phyloP scores from a whole-genome alignment of 2,329 filamentous ascomycete species.

The Acrocalymma vagum region DNA sequence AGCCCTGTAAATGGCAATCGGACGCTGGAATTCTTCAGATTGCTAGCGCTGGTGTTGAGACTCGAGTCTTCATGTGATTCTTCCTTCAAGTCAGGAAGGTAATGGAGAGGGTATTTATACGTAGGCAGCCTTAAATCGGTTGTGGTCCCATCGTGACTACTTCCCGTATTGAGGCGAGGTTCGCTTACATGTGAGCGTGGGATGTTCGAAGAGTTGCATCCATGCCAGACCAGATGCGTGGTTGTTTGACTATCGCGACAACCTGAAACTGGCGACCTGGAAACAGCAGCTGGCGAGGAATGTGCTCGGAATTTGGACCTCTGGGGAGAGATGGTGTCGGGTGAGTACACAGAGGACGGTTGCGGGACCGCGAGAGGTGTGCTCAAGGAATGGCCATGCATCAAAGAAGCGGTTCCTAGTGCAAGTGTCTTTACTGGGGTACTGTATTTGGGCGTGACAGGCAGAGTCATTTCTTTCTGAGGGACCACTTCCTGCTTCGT shows the following conservation, averaged over 20 bases:
- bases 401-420: constrained; percentile 3
- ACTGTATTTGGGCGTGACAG: constrained; percentile 5
- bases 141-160: constrained; percentile 37
- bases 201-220: constrained; percentile 18
- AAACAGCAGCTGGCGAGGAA: constrained; percentile 19
- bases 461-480: constrained; percentile 4
- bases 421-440: constrained; percentile 10
- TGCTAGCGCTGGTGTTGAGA: constrained; percentile 45
- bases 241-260: constrained; percentile 44
- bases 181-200: constrained; percentile 16
- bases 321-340: constrained; percentile 26
- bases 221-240: constrained; percentile 43
- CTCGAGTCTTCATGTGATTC: constrained; percentile 59
- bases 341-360: constrained; percentile 35
- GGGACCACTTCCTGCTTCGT: constrained; percentile 15
- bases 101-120: constrained; percentile 41
- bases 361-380: constrained; percentile 20
- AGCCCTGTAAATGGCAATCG: constrained; percentile 30
- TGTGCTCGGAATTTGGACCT: constrained; percentile 14
- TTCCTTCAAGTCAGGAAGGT: constrained; percentile 57
- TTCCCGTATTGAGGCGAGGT: constrained; percentile 13
- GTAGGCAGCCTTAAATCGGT: constrained; percentile 42
- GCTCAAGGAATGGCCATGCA: constrained; percentile 22
- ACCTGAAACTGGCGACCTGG: constrained; percentile 16
- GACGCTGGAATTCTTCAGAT: constrained; percentile 38